These are phyloP conservation scores for Steccherinum ochraceum DNA, from an alignment of 768 basidiomycete genomes.

Conservation along the genomic window DNA sequence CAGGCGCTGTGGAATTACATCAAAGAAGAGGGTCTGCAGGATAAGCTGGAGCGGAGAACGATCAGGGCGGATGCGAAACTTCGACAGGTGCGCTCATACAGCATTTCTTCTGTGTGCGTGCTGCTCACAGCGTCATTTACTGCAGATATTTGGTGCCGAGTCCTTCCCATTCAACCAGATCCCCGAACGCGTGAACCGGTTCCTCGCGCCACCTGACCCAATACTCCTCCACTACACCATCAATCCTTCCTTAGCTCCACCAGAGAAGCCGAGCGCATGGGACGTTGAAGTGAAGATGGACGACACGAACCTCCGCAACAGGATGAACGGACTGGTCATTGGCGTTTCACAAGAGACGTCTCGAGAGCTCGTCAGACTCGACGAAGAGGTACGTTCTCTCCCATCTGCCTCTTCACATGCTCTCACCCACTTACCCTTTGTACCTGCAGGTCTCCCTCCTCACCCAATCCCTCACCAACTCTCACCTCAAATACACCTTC, in stretches of 20 bases:
- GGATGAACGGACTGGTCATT: conserved; percentile 64
- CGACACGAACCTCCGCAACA: conserved; percentile 64
- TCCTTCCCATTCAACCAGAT: conserved; percentile 70
- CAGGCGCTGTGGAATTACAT: conserved; percentile 91
- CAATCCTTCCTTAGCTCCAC: conserved; percentile 53
- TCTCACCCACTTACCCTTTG: not conserved
- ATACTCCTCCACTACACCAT: conserved; percentile 72
- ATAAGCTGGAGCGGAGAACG: conserved; percentile 69
- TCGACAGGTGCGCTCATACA: conserved; percentile 42
- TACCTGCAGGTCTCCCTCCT: conserved; percentile 64
- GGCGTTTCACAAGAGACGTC: conserved; percentile 65
- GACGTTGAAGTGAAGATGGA: conserved; percentile 89
- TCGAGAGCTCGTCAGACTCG: conserved; percentile 62
- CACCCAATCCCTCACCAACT: conserved; percentile 81
- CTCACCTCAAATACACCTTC: conserved; percentile 84
- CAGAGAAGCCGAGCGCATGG: conserved; percentile 62
- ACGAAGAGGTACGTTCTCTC: conserved; percentile 71
- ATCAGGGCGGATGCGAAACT: conserved; percentile 67
- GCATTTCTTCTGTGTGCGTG: conserved; percentile 1
- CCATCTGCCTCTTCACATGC: not conserved
- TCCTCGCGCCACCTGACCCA: conserved; percentile 71
- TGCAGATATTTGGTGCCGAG: conserved; percentile 73
- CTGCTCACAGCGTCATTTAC: not conserved
- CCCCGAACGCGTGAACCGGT: conserved; percentile 81
- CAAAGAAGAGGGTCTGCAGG: conserved; percentile 76